Base-by-base conservation (phyloP, 2,329 filamentous ascomycete species). In the Fusarium redolens region DNA sequence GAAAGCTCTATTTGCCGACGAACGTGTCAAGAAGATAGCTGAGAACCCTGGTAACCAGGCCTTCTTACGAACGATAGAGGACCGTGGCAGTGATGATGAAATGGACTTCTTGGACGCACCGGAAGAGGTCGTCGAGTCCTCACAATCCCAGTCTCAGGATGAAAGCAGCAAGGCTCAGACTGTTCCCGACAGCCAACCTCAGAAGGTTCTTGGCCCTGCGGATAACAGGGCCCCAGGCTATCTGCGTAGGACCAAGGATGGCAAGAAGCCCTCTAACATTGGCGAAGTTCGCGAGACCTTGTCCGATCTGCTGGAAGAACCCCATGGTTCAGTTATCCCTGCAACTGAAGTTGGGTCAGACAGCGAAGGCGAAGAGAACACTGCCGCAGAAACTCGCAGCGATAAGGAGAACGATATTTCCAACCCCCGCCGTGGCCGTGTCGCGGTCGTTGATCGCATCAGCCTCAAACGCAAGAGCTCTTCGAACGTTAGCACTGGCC, bases 41-140 rank as follows among this genome's bases (percentile, higher is more conserved):
- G 91, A 94, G 79, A 95, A 97, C 77, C 93, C 93, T 4, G 95
- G 96, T 79, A 96, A 95, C 79, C 89, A 92, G 69, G 96, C 96
- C 1, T 99, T 99, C 84, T 87, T 99, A 75, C 91, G 91, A 72
- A 94, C 94, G 11, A 93, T 99, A 58, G 95, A 97, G 77, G 95
- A 98, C 79, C 89, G 89, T 55, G 92, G 92, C 65, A 86, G 87
- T 76, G 92, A 93, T 50, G 92, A 96, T 61, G 92, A 94, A 61
- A 89, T 92, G 81, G 92, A 95, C 73, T 92, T 97, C 76, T 83
- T 94, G 13, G 89, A 91, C 48, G 85, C 89, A 44, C 70, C 77
- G 0, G 78, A 80, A 14, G 77, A 78, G 33, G 70, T 69, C 31
- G 71, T 71, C 14, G 78, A 78, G 33, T 80, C 83, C 37, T 72